phyloP scores from a whole-genome alignment of 1,139 yeast genomes.

The Kodamaea sp. region DNA sequence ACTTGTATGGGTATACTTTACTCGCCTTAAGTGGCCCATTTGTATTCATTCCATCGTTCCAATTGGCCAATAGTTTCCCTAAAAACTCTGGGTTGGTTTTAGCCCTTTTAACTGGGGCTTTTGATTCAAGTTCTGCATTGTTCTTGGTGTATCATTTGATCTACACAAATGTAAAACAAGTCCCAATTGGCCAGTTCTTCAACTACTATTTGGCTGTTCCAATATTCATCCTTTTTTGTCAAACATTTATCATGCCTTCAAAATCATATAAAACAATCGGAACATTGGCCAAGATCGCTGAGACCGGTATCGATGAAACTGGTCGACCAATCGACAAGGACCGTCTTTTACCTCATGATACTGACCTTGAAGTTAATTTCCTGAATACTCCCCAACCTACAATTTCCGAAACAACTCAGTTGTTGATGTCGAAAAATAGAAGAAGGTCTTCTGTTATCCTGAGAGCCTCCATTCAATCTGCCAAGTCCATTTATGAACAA shows the following conservation, averaged over 20 bases:
- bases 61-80: conserved; percentile 71
- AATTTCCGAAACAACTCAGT: conserved; percentile 40
- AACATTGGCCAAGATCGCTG: conserved; percentile 61
- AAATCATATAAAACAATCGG: conserved; percentile 71
- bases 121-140: conserved; percentile 74
- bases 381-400: conserved; percentile 29
- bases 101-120: conserved; percentile 73
- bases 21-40: conserved; percentile 82
- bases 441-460: conserved; percentile 40
- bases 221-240: conserved; percentile 66
- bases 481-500: conserved; percentile 61
- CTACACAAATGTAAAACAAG: conserved; percentile 43
- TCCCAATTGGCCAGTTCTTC: conserved; percentile 55
- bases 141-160: conserved; percentile 63
- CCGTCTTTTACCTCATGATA: conserved; percentile 35
- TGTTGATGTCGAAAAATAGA: conserved; percentile 28
- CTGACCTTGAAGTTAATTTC: conserved; percentile 15
- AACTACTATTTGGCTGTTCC: conserved; percentile 68
- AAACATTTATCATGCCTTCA: conserved; percentile 72
- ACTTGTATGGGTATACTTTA: conserved; percentile 59
- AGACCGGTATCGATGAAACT: conserved; percentile 66
- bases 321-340: conserved; percentile 48
- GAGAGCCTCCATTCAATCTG: conserved; percentile 34
- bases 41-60: conserved; percentile 76
- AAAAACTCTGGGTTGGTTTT: conserved; percentile 64